Evolutionary conservation across 176 grass and related monocot genomes (phyloP).

Genomic region (Avena insularis): DNA sequence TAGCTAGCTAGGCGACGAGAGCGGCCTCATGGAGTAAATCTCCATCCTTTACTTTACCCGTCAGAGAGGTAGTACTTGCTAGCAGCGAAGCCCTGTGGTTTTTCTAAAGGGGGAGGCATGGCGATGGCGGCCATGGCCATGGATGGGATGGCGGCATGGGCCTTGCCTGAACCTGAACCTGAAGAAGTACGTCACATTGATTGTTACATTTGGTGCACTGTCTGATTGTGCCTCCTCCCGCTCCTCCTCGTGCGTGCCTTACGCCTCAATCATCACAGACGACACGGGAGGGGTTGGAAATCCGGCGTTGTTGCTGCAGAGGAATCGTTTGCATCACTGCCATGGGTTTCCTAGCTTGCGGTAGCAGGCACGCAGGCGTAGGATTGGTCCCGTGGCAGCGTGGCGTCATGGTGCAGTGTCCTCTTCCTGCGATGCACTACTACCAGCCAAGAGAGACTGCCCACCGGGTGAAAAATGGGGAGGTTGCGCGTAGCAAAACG

Average conservation of each 20-base stretch:
- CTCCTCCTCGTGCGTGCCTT: not conserved
- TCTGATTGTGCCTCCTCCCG: not conserved
- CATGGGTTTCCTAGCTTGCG: not conserved
- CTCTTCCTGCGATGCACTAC: no score
- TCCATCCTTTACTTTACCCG: no score
- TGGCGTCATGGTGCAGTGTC: not conserved
- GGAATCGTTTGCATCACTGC: not conserved
- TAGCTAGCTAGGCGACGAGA: not conserved
- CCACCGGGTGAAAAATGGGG: no score
- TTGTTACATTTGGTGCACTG: constrained; percentile 5
- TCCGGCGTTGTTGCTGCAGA: not conserved
- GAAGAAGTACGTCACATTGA: not conserved
- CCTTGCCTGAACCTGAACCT: not conserved
- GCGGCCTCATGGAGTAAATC: no score
- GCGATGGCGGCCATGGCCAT: not conserved
- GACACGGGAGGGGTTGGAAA: not conserved
- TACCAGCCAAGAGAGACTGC: no score
- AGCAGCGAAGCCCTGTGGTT: not conserved
- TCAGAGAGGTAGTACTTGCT: no score
- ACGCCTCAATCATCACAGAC: not conserved
- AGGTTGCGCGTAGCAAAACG: no score
- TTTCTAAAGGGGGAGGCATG: not conserved
- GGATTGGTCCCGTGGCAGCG: not conserved
- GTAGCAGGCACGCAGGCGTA: not conserved
- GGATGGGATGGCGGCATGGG: not conserved